phyloP scores from a whole-genome alignment of 2,329 filamentous ascomycete species.

The Hypoxylon sp. region DNA sequence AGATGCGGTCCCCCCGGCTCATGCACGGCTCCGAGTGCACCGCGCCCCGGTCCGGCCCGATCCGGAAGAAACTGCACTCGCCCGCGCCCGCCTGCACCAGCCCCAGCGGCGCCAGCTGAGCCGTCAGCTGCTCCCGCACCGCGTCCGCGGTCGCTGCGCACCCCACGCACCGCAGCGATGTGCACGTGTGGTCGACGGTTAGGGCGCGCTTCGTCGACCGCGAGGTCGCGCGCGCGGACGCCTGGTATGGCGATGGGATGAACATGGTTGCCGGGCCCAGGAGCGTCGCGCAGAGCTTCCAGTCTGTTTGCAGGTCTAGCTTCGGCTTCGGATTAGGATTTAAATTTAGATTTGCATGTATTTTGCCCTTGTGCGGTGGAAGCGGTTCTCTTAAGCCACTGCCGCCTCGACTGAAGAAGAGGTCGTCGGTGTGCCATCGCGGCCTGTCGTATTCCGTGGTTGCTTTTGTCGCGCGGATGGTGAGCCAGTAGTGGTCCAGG shows the following conservation, averaged over 20 bases:
- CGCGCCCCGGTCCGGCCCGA: constrained; percentile 59
- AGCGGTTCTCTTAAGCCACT: constrained; percentile 26
- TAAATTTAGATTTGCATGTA: too few relatives aligned
- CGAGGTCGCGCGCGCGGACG: constrained; percentile 55
- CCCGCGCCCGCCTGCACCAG: constrained; percentile 47
- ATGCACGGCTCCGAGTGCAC: constrained; percentile 61
- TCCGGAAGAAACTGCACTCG: constrained; percentile 60
- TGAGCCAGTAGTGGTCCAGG: constrained; percentile 63
- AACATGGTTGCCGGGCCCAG: constrained; percentile 65
- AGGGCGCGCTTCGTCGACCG: constrained; percentile 48
- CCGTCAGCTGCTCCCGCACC: constrained; percentile 56
- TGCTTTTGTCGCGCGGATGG: constrained; percentile 62
- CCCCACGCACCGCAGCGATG: constrained; percentile 60
- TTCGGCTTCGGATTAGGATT: constrained; percentile 7
- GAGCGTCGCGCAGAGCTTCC: constrained; percentile 65
- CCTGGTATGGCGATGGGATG: constrained; percentile 54
- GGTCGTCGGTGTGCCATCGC: constrained; percentile 66
- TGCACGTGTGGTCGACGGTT: constrained; percentile 58
- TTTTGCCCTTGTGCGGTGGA: neutral
- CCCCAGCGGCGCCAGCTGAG: constrained; percentile 49
- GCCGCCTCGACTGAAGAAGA: constrained; percentile 57
- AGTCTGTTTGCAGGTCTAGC: constrained; percentile 57
- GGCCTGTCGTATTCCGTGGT: constrained; percentile 61
- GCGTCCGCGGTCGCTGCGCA: constrained; percentile 61
- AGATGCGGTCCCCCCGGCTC: constrained; percentile 53